phyloP scores from a whole-genome alignment of 192 early-diverging fungal genomes.

The Coemansia sp. region DNA sequence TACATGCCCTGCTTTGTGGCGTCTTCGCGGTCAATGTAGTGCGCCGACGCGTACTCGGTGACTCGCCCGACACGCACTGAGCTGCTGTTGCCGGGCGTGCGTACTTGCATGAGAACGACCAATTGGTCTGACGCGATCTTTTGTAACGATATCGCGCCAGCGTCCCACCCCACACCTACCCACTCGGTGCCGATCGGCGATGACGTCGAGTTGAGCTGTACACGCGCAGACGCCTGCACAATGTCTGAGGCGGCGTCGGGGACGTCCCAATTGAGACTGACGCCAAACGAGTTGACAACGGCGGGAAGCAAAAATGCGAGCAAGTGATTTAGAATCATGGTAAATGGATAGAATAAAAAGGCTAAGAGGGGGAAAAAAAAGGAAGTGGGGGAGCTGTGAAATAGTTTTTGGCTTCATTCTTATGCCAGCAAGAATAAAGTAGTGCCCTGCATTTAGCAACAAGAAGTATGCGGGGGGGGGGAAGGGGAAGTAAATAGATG shows the following conservation, averaged over 20 bases:
- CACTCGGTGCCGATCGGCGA: slow-evolving; percentile 47
- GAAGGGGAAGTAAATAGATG: neutral
- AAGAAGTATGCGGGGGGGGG: no score
- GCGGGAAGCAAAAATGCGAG: neutral
- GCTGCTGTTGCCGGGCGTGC: slow-evolving; percentile 21
- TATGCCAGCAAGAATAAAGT: neutral
- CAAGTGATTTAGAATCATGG: neutral
- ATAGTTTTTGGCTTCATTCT: no score
- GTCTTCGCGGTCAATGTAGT: slow-evolving; percentile 26
- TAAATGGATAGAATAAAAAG: neutral
- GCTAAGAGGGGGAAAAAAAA: no score
- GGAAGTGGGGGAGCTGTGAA: no score
- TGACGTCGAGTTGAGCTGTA: slow-evolving; percentile 34
- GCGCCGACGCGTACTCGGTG: slow-evolving; percentile 41
- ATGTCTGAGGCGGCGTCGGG: slow-evolving; percentile 35
- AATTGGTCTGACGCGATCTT: slow-evolving; percentile 30
- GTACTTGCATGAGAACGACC: slow-evolving; percentile 34
- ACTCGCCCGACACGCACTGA: slow-evolving; percentile 32
- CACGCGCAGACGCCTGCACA: slow-evolving; percentile 32
- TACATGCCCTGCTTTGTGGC: slow-evolving; percentile 30
- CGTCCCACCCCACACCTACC: slow-evolving; percentile 44
- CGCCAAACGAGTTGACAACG: slow-evolving; percentile 12
- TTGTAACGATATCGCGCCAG: slow-evolving; percentile 37
- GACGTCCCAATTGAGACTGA: slow-evolving; percentile 41
- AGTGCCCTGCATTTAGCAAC: no score